Percentiles rank a stretch among this genome's conserved stretches.
phyloP scores from a whole-genome alignment of 2,329 filamentous ascomycete species.

The Ophiocordyceps sinensis region DNA sequence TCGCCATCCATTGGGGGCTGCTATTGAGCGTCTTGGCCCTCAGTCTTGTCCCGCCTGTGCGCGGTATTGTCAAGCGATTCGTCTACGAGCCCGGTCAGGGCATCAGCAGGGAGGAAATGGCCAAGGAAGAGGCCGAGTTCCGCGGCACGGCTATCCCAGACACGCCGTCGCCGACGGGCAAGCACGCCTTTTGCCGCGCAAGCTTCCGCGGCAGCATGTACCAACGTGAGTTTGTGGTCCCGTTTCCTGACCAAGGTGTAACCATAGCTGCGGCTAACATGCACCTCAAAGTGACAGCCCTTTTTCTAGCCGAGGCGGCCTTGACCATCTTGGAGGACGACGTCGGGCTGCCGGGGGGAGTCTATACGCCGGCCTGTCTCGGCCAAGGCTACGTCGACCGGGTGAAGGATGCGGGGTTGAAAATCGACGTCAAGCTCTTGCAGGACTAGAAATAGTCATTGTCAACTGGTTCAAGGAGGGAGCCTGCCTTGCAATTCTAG shows the following conservation, averaged over 20 bases:
- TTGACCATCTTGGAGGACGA: slow-evolving; percentile 50
- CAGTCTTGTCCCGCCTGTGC: slow-evolving; percentile 27
- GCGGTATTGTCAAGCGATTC: slow-evolving; percentile 26
- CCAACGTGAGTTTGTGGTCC: slow-evolving; percentile 35
- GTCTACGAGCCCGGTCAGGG: slow-evolving; percentile 42
- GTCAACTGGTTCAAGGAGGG: too few species aligned
- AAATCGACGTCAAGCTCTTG: slow-evolving; percentile 36
- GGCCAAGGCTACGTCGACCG: slow-evolving; percentile 54
- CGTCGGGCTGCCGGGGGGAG: slow-evolving; percentile 45
- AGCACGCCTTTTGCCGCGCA: slow-evolving; percentile 41
- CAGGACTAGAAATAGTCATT: slow-evolving; percentile 1
- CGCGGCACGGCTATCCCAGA: slow-evolving; percentile 51
- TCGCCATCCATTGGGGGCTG: slow-evolving; percentile 34
- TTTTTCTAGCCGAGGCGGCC: slow-evolving; percentile 50
- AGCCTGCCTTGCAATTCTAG: too few species aligned
- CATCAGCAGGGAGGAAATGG: slow-evolving; percentile 33
- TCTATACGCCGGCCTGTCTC: slow-evolving; percentile 58
- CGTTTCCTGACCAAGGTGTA: neutral
- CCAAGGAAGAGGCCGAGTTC: slow-evolving; percentile 47
- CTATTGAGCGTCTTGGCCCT: slow-evolving; percentile 28
- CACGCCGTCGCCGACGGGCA: slow-evolving; percentile 19
- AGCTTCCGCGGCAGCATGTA: slow-evolving; percentile 50
- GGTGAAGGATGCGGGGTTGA: slow-evolving; percentile 45
- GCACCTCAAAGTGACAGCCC: slow-evolving; percentile 41
- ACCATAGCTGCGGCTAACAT: neutral